Base-by-base conservation (phyloP, 805 yeast species). In the Saccharomycopsis capsularis region DNA sequence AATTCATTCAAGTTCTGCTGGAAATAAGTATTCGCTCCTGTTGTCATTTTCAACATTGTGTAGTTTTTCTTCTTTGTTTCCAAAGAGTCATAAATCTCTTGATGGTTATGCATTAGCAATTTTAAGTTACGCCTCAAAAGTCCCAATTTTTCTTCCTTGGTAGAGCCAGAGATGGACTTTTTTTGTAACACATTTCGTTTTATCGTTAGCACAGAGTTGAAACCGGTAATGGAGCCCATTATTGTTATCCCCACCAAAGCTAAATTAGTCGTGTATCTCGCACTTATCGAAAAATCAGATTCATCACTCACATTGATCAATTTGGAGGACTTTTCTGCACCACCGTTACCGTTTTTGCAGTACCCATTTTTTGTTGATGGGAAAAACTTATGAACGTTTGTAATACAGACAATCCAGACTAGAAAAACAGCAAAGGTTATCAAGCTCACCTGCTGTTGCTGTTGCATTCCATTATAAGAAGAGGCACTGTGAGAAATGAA, bases 171-270 rank as follows among this genome's bases (percentile, higher is more conserved):
- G 18, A 13, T 13, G 6, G 6, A 9, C 7, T 9, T n/a, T 9
- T 34, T 9, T 5, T 13, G 7, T 11, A n/a, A 11, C 23, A 45
- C 22, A 19, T 36, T 22, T 25, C 27, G 22, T 18, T 47, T 21
- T 9, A 50, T 16, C 7, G 48, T 44, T 3, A 44, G 35, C 6
- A 48, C 23, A 13, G 44, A 27, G 24, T 51, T 51, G 39, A 47
- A 44, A n/a, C 54, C 54, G 25, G 54, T 47, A 39, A 51, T 40
- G 6, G 48, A 40, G 18, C 51, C 54, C 54, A 51, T 51, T 15
- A 51, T 27, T 5, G 46, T 34, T 4, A 51, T 44, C 5, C 54
- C 54, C 11, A 51, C 22, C 13, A 51, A 23, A 13, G 51, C 35
- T 11, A 47, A 11, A 36, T 47, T 46, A 13, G 42, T 34, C 16